Base-by-base conservation (phyloP, 2,329 filamentous ascomycete species). In the Sporothrix mexicana region DNA sequence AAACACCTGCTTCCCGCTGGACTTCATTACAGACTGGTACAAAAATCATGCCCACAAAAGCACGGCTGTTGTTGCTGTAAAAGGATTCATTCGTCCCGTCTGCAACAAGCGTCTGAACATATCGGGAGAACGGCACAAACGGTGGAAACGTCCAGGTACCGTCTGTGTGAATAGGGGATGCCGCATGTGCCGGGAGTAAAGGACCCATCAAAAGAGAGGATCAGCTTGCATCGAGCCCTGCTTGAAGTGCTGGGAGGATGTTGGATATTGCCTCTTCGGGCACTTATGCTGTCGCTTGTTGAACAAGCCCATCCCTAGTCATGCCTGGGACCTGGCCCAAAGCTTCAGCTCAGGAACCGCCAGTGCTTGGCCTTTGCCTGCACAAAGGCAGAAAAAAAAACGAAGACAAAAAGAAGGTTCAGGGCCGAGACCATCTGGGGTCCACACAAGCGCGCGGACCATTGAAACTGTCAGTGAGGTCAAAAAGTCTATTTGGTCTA, bases 211-310 rank as follows among this genome's bases (percentile, higher is more conserved):
- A 47, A 64, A 15, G 3, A 2, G 41, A n/a, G 10, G n/a, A 4
- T 67, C 64, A 51, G 64, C 64, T 51, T 2, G 64, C 64, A 49
- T 67, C 45, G 2, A 51, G n/a, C 20, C 49, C 23, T 30, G 20
- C 7, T 17, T 5, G 4, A 45, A 25, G 61, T 47, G 41, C 41
- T 47, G 36, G 61, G 25, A 10, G 47, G 47, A 13, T 2, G 10
- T 36, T 30, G 30, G 43, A 30, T 23, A 41, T 62, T 70, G 20
- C 69, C 55, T 61, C 45, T 61, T 57, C 23, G 53, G 53, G 68
- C 47, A 70, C 41, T 62, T 70, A 49, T 49, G 20, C 41, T 49
- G 23, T 9, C 36, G n/a, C 30, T 36, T 45, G 12, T 47, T 36
- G 51, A 25, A 20, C 17, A 36, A 41, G 66, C 66, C 30, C 36